Percentiles rank a stretch among this genome's conserved stretches.
These are phyloP conservation scores for Blastobotrys malaysiensis DNA, from an alignment of 1,139 yeast species.

Conservation along the genomic window DNA sequence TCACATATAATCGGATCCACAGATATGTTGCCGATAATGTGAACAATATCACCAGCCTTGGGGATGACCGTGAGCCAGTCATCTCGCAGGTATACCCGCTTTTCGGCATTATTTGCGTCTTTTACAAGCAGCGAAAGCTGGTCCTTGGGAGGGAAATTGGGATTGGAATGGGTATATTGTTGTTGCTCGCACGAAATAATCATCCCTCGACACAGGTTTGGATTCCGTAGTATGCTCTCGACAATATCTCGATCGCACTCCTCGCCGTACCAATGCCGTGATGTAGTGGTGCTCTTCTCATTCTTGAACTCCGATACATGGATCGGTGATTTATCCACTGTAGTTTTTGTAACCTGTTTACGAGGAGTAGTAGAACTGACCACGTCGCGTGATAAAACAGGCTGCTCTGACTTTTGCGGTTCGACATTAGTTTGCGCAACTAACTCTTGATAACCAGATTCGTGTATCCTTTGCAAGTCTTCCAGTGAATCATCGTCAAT, in stretches of 20 bases:
- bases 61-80: constrained; percentile 26
- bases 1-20: constrained; percentile 40
- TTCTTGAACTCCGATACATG: background rate
- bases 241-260: background rate
- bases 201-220: background rate
- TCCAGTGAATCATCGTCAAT: background rate
- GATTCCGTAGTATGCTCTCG: background rate
- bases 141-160: background rate
- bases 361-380: background rate
- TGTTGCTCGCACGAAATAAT: background rate
- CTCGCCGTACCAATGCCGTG: background rate
- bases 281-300: background rate
- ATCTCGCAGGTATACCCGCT: constrained; percentile 18
- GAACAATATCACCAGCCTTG: constrained; percentile 32
- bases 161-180: background rate
- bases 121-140: background rate
- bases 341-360: background rate
- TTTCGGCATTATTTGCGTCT: background rate
- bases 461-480: background rate
- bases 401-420: background rate
- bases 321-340: background rate
- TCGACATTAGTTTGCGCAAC: background rate
- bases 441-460: background rate
- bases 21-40: constrained; percentile 30
- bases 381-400: background rate